Evolutionary conservation across 768 basidiomycete species (phyloP).

Genomic region (Kwoniella shandongensis): DNA sequence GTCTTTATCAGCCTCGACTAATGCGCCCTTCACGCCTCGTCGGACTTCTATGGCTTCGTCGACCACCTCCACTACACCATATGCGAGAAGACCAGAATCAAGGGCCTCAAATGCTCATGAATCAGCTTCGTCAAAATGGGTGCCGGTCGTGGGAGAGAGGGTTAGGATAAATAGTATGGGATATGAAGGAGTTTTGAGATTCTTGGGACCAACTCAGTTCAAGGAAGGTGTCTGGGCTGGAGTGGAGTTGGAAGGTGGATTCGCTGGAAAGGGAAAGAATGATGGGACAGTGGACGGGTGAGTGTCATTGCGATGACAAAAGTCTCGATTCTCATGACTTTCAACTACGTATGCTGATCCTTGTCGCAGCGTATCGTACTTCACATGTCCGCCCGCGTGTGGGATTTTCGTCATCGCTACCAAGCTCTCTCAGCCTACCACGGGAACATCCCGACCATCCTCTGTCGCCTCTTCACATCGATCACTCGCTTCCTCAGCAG

Average conservation of each 20-base stretch:
- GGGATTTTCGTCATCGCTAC: slow-evolving; percentile 84
- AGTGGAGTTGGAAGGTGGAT: slow-evolving; percentile 81
- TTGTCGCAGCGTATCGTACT: slow-evolving; percentile 71
- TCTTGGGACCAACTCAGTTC: slow-evolving; percentile 79
- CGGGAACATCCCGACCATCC: slow-evolving; percentile 67
- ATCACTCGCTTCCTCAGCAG: slow-evolving; percentile 37
- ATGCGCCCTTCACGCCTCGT: slow-evolving; percentile 33
- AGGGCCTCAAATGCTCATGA: slow-evolving; percentile 26
- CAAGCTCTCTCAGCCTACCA: slow-evolving; percentile 78
- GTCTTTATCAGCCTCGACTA: slow-evolving; percentile 10
- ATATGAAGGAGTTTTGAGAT: slow-evolving; percentile 76
- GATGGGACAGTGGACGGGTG: slow-evolving; percentile 86
- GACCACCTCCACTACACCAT: slow-evolving; percentile 38
- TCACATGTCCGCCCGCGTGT: slow-evolving; percentile 75
- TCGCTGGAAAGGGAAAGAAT: slow-evolving; percentile 90
- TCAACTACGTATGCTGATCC: slow-evolving; percentile 14
- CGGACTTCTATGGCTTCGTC: slow-evolving; percentile 45
- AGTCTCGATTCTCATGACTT: background rate
- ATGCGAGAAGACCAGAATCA: slow-evolving; percentile 40
- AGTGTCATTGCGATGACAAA: slow-evolving; percentile 51
- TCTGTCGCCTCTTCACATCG: slow-evolving; percentile 74
- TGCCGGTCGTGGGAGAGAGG: slow-evolving; percentile 67
- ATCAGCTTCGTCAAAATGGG: slow-evolving; percentile 24
- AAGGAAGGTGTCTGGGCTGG: slow-evolving; percentile 92
- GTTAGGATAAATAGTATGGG: slow-evolving; percentile 86